Conservation (phyloP, 192 early-diverging fungal species). For the Coemansia sp. region DNA sequence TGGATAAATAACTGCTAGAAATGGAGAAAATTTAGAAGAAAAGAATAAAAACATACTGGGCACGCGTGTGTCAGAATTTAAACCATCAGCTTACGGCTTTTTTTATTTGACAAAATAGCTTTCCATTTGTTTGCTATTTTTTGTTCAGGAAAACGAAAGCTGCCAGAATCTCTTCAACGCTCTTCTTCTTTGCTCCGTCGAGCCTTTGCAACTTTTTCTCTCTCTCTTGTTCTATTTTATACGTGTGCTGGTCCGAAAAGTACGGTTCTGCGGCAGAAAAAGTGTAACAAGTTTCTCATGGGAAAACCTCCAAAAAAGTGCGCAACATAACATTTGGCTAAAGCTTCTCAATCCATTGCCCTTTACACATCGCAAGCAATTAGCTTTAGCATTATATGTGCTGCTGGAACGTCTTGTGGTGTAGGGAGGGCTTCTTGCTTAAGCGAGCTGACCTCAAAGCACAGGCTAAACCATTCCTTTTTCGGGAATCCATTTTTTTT, state of each 20-base stretch:
- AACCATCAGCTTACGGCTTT: not conserved
- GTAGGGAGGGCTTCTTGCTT: not conserved
- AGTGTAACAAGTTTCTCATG: not conserved
- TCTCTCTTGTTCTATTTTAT: not conserved
- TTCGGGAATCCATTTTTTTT: not conserved
- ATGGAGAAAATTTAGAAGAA: not conserved
- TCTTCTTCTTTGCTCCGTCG: not conserved
- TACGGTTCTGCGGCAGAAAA: constrained; percentile 1
- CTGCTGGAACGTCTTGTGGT: not conserved
- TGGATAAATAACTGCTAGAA: not conserved
- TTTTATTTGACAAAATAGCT: not conserved
- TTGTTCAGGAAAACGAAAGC: not conserved
- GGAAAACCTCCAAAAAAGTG: constrained; percentile 12
- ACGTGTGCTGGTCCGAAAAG: constrained; percentile 9
- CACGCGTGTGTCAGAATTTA: too few species aligned
- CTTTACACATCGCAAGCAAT: too few species aligned
- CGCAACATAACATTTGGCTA: not conserved
- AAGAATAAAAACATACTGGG: not conserved
- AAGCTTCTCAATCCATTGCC: not conserved
- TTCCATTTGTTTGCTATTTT: constrained; percentile 7
- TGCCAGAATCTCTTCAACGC: not conserved
- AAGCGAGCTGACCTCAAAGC: not conserved
- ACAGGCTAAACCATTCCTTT: not conserved
- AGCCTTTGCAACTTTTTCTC: not conserved
- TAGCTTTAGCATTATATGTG: too few species aligned